phyloP scores from a whole-genome alignment of 2,329 filamentous ascomycete genomes.

The Fusarium transvaalense region DNA sequence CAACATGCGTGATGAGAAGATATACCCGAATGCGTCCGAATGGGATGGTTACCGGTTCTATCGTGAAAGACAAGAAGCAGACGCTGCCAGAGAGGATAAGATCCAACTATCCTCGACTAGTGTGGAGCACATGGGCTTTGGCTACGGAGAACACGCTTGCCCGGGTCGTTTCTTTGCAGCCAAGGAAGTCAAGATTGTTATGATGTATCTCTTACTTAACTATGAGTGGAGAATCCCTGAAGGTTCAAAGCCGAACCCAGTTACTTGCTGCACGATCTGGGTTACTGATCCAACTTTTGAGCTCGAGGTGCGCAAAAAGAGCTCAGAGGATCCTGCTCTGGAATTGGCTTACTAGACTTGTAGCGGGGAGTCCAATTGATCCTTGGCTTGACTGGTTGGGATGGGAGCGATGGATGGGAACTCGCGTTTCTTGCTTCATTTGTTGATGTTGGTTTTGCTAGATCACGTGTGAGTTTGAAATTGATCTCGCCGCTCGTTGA shows the following conservation, averaged over 20 bases:
- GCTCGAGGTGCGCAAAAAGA: not conserved
- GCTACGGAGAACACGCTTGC: not conserved
- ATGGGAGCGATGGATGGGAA: no score
- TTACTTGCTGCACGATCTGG: not conserved
- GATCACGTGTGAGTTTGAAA: no score
- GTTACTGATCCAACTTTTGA: not conserved
- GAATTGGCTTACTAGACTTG: no score
- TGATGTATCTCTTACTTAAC: not conserved
- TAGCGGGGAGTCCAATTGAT: not conserved
- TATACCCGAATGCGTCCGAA: not conserved
- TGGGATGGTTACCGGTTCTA: not conserved
- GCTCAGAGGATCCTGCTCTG: not conserved
- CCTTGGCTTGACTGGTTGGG: no score
- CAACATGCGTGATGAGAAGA: not conserved
- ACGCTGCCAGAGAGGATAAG: not conserved
- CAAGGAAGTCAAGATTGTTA: conserved; percentile 2
- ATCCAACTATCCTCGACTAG: not conserved
- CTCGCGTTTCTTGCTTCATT: no score
- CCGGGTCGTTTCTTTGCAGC: conserved; percentile 11
- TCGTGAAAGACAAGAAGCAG: not conserved
- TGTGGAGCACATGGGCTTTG: not conserved
- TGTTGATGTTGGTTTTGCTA: no score
- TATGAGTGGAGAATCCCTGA: not conserved
- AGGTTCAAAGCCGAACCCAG: not conserved
- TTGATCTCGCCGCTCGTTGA: no score